Conservation (phyloP, 495 filamentous ascomycete genomes). For the Ascodesmis nigricans region DNA sequence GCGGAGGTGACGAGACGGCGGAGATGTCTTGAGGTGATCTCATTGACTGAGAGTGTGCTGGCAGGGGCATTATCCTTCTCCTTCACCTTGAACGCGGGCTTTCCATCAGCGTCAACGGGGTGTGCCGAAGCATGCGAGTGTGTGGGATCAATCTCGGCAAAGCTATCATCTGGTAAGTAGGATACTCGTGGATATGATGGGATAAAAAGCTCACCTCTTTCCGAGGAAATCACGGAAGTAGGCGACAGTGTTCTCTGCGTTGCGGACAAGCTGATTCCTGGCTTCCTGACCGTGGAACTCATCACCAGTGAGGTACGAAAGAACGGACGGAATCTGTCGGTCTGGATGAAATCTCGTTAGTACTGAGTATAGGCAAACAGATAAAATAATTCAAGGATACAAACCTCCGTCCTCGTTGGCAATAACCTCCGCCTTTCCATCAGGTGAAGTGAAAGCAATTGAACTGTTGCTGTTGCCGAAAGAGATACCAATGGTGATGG, state of each 20-base stretch:
- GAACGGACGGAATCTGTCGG: conserved; percentile 82
- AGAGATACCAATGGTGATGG: conserved; percentile 65
- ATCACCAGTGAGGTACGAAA: conserved; percentile 86
- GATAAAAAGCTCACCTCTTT: conserved; percentile 41
- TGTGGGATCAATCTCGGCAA: conserved; percentile 56
- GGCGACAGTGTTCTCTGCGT: conserved; percentile 75
- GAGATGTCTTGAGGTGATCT: conserved; percentile 72
- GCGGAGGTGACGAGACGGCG: conserved; percentile 62
- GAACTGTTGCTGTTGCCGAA: conserved; percentile 98
- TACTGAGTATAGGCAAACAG: conserved; percentile 1
- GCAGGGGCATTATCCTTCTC: conserved; percentile 48
- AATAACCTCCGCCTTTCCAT: conserved; percentile 92
- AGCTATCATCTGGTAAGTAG: conserved; percentile 6
- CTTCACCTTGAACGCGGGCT: conserved; percentile 60
- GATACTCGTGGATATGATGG: not conserved
- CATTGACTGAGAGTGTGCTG: conserved; percentile 54
- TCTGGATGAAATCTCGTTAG: conserved; percentile 30
- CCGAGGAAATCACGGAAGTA: conserved; percentile 93
- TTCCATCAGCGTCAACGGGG: conserved; percentile 49
- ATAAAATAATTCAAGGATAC: conserved; percentile 19
- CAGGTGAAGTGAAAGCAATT: conserved; percentile 63
- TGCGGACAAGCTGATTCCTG: conserved; percentile 76
- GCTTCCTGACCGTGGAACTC: conserved; percentile 94
- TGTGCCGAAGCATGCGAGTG: conserved; percentile 86
- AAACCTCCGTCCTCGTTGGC: conserved; percentile 95